A percentile compares a stretch with the other conserved stretches of the same genome.
Conservation (phyloP, 805 yeast genomes). For the Yamadazyma endophytica region DNA sequence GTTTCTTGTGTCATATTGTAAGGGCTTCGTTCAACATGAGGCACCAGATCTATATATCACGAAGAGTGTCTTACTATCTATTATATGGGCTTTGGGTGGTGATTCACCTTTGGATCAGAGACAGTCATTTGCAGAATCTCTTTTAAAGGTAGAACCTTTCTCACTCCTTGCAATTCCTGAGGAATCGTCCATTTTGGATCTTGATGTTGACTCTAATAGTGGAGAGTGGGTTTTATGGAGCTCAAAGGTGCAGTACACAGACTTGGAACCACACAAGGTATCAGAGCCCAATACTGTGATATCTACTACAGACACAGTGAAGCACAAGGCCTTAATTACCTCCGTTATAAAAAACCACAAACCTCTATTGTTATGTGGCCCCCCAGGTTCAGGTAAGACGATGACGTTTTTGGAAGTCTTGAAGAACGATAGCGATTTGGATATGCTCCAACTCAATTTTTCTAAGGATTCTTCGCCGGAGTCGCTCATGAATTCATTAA, state of each 20-base stretch:
- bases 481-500: constrained; percentile 58
- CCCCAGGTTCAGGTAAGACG: constrained; percentile 96
- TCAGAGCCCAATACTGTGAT: constrained; percentile 60
- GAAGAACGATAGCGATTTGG: constrained; percentile 51
- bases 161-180: constrained; percentile 1
- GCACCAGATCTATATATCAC: constrained; percentile 16
- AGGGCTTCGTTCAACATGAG: constrained; percentile 13
- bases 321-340: constrained; percentile 60
- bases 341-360: constrained; percentile 51
- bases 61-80: constrained; percentile 32
- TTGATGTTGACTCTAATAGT: constrained; percentile 7
- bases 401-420: constrained; percentile 78
- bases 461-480: constrained; percentile 74
- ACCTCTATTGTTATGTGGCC: constrained; percentile 81
- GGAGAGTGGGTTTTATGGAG: constrained; percentile 10
- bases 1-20: constrained; percentile 33
- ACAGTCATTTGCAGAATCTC: constrained; percentile 25
- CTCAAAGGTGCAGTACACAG: constrained; percentile 32
- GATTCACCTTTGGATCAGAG: constrained; percentile 43
- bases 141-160: constrained; percentile 19
- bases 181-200: constrained; percentile 1
- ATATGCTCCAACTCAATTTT: constrained; percentile 69
- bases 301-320: constrained; percentile 73
- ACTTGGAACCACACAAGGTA: constrained; percentile 58
- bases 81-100: constrained; percentile 67